These are phyloP conservation scores for Microbotryum saponariae DNA, from an alignment of 1,284 basidiomycete species.

Conservation along the genomic window DNA sequence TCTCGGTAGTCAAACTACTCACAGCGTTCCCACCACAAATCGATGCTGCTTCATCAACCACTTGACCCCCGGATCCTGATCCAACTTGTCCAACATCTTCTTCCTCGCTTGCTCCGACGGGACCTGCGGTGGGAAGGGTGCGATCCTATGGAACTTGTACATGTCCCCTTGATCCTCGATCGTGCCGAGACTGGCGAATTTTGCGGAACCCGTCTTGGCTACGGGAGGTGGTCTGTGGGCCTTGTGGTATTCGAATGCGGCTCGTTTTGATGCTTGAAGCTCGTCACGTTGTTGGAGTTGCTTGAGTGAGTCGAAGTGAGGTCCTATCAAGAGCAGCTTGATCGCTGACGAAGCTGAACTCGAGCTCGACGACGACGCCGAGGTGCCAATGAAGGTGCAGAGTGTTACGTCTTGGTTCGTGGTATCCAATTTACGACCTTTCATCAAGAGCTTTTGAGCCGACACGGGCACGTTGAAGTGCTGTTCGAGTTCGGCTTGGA, in stretches of 20 bases:
- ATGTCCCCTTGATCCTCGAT: constrained; percentile 4
- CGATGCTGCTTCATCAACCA: constrained; percentile 23
- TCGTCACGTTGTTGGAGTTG: constrained; percentile 11
- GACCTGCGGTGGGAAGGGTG: constrained; percentile 23
- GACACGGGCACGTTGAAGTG: constrained; percentile 18
- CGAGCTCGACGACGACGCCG: background rate
- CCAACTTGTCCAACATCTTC: constrained; percentile 26
- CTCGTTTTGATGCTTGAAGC: constrained; percentile 16
- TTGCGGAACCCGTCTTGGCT: constrained; percentile 8
- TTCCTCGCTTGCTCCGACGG: constrained; percentile 18
- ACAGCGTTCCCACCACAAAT: constrained; percentile 25
- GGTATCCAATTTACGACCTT: constrained; percentile 18
- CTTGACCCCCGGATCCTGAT: constrained; percentile 26
- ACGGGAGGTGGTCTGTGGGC: background rate
- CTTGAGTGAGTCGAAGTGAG: constrained; percentile 8
- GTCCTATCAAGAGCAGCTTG: constrained; percentile 30
- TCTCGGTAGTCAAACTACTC: constrained; percentile 54
- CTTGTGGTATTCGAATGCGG: constrained; percentile 15
- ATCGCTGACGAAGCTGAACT: background rate
- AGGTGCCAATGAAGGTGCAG: background rate
- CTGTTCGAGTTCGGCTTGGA: constrained; percentile 6
- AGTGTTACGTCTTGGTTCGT: background rate
- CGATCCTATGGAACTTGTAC: constrained; percentile 24
- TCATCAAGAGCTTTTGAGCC: constrained; percentile 25
- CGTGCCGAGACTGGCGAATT: constrained; percentile 14